These are phyloP conservation scores for Zymoseptoria tritici DNA, from an alignment of 2,329 filamentous ascomycete species.

Conservation along the genomic window DNA sequence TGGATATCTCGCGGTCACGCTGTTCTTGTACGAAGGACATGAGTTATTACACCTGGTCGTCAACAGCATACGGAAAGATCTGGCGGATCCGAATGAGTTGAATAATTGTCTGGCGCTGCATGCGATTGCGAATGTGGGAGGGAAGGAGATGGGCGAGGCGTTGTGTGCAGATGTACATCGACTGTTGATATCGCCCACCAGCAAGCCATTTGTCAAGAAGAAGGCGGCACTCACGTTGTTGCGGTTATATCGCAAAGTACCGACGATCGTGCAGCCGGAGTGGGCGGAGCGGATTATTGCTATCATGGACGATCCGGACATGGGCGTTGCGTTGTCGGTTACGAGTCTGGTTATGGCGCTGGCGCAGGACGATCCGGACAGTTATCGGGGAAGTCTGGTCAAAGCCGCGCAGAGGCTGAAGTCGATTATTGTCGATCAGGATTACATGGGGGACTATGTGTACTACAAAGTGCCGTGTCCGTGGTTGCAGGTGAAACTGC, in stretches of 20 bases:
- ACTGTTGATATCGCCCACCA: conserved; percentile 84
- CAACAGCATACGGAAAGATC: conserved; percentile 95
- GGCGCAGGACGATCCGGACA: conserved; percentile 86
- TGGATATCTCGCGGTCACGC: conserved; percentile 91
- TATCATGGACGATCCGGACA: conserved; percentile 93
- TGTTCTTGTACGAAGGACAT: conserved; percentile 95
- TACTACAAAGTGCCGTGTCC: conserved; percentile 99
- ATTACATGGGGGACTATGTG: conserved; percentile 83
- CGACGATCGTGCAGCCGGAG: conserved; percentile 87
- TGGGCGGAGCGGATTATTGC: conserved; percentile 98
- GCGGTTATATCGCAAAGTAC: conserved; percentile 87
- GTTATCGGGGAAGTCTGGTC: conserved; percentile 88
- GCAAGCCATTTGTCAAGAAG: conserved; percentile 98
- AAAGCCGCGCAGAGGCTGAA: conserved; percentile 88
- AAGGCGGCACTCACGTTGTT: conserved; percentile 92
- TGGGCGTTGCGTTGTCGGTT: conserved; percentile 90
- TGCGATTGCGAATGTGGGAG: conserved; percentile 95
- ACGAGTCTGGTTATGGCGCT: conserved; percentile 92
- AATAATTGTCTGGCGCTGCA: conserved; percentile 96
- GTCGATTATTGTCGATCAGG: conserved; percentile 81
- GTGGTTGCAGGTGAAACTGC: conserved; percentile 93
- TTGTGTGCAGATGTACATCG: conserved; percentile 86
- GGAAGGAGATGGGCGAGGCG: conserved; percentile 94
- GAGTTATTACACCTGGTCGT: conserved; percentile 93
- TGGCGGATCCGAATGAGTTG: conserved; percentile 90